phyloP scores from a whole-genome alignment of 2,329 filamentous ascomycete species.

The Aspergillus fructus region DNA sequence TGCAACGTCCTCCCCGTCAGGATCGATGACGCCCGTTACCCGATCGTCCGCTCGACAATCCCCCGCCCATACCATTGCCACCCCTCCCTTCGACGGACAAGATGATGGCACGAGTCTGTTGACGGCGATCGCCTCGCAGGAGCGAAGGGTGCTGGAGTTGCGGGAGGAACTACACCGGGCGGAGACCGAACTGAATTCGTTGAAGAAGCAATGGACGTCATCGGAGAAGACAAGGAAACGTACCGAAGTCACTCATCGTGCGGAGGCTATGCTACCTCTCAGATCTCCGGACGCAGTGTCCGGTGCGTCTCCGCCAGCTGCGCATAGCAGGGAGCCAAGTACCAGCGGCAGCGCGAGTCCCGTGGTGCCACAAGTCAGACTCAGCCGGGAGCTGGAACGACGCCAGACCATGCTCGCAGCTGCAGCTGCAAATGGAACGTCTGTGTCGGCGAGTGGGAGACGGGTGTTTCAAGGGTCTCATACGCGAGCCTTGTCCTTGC shows the following conservation, averaged over 20 bases:
- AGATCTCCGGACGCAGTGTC: conserved; percentile 36
- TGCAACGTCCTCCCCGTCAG: conserved; percentile 32
- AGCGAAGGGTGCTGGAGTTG: conserved; percentile 84
- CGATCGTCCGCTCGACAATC: conserved; percentile 35
- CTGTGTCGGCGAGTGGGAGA: conserved; percentile 45
- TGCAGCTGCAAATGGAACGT: conserved; percentile 35
- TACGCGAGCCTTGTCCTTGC: conserved; percentile 70
- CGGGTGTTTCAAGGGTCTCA: conserved; percentile 69
- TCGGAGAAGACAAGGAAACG: conserved; percentile 77
- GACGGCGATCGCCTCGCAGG: conserved; percentile 86
- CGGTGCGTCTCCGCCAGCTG: not conserved
- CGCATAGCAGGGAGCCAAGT: conserved; percentile 28
- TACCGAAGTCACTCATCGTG: conserved; percentile 60
- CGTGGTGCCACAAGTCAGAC: conserved; percentile 29
- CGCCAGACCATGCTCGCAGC: conserved; percentile 63
- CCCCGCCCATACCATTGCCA: conserved; percentile 26
- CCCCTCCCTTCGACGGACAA: conserved; percentile 30
- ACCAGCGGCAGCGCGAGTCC: conserved; percentile 26
- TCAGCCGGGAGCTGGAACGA: conserved; percentile 66
- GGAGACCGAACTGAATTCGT: conserved; percentile 69
- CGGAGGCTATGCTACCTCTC: conserved; percentile 60
- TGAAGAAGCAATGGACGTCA: conserved; percentile 81
- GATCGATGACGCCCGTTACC: conserved; percentile 33
- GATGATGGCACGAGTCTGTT: conserved; percentile 69
- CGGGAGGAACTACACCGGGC: conserved; percentile 85